Evolutionary conservation across 2,329 filamentous ascomycete species (phyloP).

Genomic region (Neopestalotiopsis sp.): DNA sequence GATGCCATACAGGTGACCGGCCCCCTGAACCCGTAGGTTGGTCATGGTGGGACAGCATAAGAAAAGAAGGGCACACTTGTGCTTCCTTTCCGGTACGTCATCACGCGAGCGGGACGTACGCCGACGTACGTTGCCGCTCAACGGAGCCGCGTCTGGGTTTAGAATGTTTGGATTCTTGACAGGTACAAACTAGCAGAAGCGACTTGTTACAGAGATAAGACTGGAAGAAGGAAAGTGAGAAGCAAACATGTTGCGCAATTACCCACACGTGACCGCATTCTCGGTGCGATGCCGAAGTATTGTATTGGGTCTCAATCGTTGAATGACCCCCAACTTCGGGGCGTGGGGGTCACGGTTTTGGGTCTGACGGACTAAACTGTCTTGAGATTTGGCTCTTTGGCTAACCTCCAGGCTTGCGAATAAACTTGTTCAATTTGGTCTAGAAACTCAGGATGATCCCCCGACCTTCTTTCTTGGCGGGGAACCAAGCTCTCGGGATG

Average conservation of each 20-base stretch:
- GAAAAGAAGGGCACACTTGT: neutral
- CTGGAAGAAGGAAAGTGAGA: neutral
- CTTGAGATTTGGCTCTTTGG: neutral
- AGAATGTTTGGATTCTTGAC: neutral
- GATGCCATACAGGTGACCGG: neutral
- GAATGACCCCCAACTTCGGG: neutral
- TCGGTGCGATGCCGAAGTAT: neutral
- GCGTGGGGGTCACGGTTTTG: neutral
- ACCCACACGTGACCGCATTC: neutral
- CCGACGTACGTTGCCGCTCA: neutral
- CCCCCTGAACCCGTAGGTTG: neutral
- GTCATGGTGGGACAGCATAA: neutral
- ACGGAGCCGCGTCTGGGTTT: neutral
- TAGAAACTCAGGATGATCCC: slow-evolving; percentile 2
- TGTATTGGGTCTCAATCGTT: neutral
- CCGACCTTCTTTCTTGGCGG: neutral
- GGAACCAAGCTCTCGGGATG: neutral
- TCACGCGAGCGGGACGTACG: neutral
- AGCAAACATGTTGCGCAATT: neutral
- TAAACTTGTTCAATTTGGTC: neutral
- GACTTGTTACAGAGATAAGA: neutral
- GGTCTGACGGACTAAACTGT: neutral
- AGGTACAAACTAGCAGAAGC: neutral
- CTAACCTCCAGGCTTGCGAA: neutral
- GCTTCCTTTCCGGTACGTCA: neutral